Base-by-base conservation (phyloP, 495 filamentous ascomycete genomes). In the Xylaria acuta region DNA sequence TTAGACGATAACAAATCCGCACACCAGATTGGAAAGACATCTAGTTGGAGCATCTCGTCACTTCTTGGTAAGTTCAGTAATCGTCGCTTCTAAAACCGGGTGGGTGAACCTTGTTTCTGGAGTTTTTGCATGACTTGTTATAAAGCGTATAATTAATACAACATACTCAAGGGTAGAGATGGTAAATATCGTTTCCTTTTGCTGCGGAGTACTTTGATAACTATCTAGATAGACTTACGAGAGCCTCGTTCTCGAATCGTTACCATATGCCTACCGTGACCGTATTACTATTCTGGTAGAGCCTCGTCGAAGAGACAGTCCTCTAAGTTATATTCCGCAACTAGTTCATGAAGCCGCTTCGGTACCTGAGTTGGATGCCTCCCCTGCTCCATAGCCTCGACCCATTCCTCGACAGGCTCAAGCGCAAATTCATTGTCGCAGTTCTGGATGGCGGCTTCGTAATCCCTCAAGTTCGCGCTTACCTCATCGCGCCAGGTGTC, bases 401-500 rank as follows among this genome's bases (percentile, higher is more conserved):
- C 72, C 78, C 79, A 78, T 43, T 41, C 49, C 59, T 76, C 74
- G 3, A 80, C 72, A 22, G 70, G 20, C 40, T 49, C 54, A 20
- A 76, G 69, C 27, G 72, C 71, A 41, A 74, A 75, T 47, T 78
- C 75, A 56, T 80, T 77, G 53, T 78, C 75, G 43, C 76, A 76
- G 34, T 78, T 79, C 56, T 74, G 76, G 16, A 76, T 60, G 5
- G 72, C 78, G 25, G 72, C 74, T 40, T 79, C 77, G 27, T 76
- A 74, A 67, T 79, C 73, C 38, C 76, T 73, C 66, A 73, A 64
- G 56, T 54, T 32, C 18, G 12, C 45, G 47, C 40, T 69, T 51
- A 27, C 59, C 59, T 62, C 67, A 18, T 40, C 58, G 1, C 34
- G 25, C 56, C 70, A 77, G 7, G 71, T 62, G 11, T 72, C 64